These are phyloP conservation scores for Monilinia fructigena DNA, from an alignment of 2,329 filamentous ascomycete genomes.

Conservation along the genomic window DNA sequence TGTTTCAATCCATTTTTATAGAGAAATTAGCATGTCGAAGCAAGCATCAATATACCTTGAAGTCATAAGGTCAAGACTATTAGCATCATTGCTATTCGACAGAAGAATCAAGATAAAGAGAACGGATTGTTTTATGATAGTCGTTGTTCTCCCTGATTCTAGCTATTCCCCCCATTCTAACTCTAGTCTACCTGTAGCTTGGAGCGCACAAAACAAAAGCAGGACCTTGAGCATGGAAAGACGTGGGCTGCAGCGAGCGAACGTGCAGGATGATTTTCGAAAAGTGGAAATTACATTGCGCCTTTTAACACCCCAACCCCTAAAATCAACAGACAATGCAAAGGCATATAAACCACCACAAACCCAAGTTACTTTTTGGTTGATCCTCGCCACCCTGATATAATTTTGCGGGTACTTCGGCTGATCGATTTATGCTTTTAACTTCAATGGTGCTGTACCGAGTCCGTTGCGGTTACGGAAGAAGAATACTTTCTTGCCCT, in stretches of 20 bases:
- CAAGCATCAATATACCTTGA: not conserved
- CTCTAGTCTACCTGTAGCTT: not conserved
- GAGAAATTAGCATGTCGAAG: not conserved
- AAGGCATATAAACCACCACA: conserved; percentile 7
- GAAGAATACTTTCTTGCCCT: conserved; percentile 88
- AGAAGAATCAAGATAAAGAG: not conserved
- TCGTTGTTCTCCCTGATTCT: conserved; percentile 1
- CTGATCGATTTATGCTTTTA: conserved; percentile 29
- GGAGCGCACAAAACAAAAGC: not conserved
- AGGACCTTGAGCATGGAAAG: not conserved
- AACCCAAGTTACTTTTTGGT: conserved; percentile 5
- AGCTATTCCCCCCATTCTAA: conserved; percentile 1
- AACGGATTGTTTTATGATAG: not conserved
- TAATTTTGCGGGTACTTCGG: conserved; percentile 7
- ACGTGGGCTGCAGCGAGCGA: conserved; percentile 1
- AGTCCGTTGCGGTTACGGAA: conserved; percentile 93
- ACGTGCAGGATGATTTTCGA: conserved; percentile 10
- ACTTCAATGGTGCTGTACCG: conserved; percentile 48
- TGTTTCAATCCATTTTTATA: not conserved
- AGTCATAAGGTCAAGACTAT: not conserved
- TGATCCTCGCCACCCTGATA: not conserved
- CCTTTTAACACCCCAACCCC: conserved; percentile 1
- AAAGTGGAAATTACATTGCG: not conserved
- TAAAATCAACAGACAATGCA: not conserved
- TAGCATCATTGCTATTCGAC: not conserved